Percentiles rank a stretch among this genome's conserved stretches.
phyloP scores from a whole-genome alignment of 108 stramenopile genomes.

The Cyclostephanos tholiformis region DNA sequence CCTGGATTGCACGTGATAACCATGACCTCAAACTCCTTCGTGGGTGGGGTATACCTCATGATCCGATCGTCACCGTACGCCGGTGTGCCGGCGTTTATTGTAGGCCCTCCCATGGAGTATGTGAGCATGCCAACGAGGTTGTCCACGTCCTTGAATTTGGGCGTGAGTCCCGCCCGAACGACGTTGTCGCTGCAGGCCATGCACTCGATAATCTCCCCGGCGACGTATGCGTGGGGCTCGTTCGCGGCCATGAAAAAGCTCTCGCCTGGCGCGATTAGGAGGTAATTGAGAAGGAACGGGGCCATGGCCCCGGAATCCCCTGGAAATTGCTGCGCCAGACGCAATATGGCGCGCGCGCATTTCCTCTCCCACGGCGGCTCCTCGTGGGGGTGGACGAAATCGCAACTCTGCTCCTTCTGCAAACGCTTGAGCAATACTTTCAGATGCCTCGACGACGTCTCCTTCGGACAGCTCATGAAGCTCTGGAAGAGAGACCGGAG shows the following conservation, averaged over 20 bases:
- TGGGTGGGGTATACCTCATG: constrained; percentile 80
- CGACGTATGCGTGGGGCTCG: constrained; percentile 95
- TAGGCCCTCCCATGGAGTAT: constrained; percentile 68
- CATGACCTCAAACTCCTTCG: constrained; percentile 82
- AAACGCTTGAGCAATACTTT: constrained; percentile 67
- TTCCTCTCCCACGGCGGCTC: constrained; percentile 67
- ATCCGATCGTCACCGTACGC: constrained; percentile 59
- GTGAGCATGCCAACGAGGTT: constrained; percentile 96
- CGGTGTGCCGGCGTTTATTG: constrained; percentile 73
- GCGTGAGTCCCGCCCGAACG: constrained; percentile 97
- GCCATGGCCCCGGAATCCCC: constrained; percentile 90
- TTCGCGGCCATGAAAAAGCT: constrained; percentile 91
- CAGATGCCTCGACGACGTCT: constrained; percentile 54
- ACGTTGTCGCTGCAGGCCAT: constrained; percentile 99
- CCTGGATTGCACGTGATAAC: constrained; percentile 71
- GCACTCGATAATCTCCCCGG: constrained; percentile 96
- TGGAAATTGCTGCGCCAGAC: constrained; percentile 87
- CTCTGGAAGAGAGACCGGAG: constrained; percentile 75
- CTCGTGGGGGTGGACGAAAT: constrained; percentile 42
- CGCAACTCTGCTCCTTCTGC: constrained; percentile 62
- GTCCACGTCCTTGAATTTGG: constrained; percentile 97
- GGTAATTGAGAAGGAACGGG: constrained; percentile 87
- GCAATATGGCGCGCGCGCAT: constrained; percentile 70
- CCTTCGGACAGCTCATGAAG: constrained; percentile 78
- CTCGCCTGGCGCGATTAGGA: constrained; percentile 82